These are phyloP conservation scores for Trichoderma guizhouense DNA, from an alignment of 2,329 filamentous ascomycete genomes.

Conservation along the genomic window DNA sequence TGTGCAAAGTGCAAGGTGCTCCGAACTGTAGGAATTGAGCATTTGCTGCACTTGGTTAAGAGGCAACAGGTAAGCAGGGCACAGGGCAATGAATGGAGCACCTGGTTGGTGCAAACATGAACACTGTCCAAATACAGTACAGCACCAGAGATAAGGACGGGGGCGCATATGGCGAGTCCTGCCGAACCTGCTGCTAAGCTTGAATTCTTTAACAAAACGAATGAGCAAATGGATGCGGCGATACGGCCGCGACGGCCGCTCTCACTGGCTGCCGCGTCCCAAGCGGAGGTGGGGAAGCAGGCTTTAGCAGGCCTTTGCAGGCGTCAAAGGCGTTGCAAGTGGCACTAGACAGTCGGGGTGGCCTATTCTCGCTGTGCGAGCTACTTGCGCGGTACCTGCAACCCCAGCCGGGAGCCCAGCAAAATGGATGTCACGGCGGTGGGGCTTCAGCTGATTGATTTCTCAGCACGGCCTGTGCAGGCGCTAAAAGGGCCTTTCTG, in stretches of 20 bases:
- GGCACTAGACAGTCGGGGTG: not conserved
- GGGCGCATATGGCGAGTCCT: not conserved
- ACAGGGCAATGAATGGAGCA: not conserved
- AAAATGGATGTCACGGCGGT: not conserved
- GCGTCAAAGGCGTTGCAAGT: slow-evolving; percentile 4
- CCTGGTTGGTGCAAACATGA: not conserved
- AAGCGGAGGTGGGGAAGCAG: not conserved
- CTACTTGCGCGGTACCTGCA: not conserved
- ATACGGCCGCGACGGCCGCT: not conserved
- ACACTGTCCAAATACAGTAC: not conserved
- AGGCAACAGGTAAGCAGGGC: not conserved
- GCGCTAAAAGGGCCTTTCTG: slow-evolving; percentile 7
- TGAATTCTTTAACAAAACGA: slow-evolving; percentile 14
- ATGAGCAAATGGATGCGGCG: slow-evolving; percentile 13
- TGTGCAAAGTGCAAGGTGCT: too few species aligned
- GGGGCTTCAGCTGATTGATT: slow-evolving; percentile 18
- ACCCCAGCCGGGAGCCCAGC: not conserved
- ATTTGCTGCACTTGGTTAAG: not conserved
- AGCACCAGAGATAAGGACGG: not conserved
- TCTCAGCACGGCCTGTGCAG: slow-evolving; percentile 15
- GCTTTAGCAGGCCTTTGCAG: not conserved
- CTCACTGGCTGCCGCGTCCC: slow-evolving; percentile 1
- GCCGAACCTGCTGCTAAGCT: not conserved
- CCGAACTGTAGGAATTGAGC: not conserved
- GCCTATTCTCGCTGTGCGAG: not conserved